Base-by-base conservation (phyloP, 805 yeast species). In the Cyberlindnera xylosilytica region DNA sequence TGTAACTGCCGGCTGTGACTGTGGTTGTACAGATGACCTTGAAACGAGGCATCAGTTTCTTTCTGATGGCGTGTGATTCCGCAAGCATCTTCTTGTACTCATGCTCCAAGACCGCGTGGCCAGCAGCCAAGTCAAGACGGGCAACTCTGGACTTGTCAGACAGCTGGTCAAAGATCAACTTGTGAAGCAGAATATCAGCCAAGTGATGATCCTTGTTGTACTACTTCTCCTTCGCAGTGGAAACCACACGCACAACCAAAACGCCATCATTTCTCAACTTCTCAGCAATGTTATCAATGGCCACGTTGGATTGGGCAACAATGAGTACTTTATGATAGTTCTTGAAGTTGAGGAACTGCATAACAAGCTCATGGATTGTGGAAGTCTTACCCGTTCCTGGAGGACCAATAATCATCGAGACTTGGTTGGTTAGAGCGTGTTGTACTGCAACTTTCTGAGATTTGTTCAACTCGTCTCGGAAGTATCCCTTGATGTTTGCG, bases 341-440 rank as follows among this genome's bases (percentile, higher is more conserved):
- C 52, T 74, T 68, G 49, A 77, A 66, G 37, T 75, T 76, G 33
- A 81, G 64, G 44, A 80, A 66, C 53, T 80, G 81, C 33, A 79
- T 53, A 44, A 78, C 64, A 22, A 82, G 66, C 56, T 83, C 91
- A 35, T 81, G 79, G 23, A 84, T 64, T 0, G 90, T 83, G 34
- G 81, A 78, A 0, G 93, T 84, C 58, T 84, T 84, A 44, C 93
- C 93, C 0, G 93, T 84, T 11, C 93, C 93, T 2, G 90, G 90
- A 1, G 93, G 93, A 2, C 93, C 93, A 60, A 83, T 90, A 17
- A 84, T 69, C 15, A 84, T 52, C 3, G 80, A 78, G 38, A 71
- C 74, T 13, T 56, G 50, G 29, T 54, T 54, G 37, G 52, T 54
- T 36, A 54, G 34, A n/a, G 52, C 58, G 23, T 54, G 58, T 28